Percentiles rank a stretch among this genome's conserved stretches.
Evolutionary conservation across 140 eudicot species (phyloP).

Genomic region (Flaveria floridana): DNA sequence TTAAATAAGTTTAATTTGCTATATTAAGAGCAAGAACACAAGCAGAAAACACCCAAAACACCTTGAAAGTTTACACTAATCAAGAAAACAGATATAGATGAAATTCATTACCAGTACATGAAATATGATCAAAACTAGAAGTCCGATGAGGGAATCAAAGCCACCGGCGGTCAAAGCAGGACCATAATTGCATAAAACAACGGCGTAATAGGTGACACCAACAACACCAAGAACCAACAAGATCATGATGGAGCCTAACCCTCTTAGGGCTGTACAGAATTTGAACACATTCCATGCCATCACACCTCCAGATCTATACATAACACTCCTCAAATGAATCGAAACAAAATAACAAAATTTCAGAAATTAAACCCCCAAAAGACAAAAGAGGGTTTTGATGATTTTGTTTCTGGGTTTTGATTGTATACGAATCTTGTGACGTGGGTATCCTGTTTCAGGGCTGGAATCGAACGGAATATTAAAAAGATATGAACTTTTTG

Average conservation of each 20-base stretch:
- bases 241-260: conserved; percentile 95
- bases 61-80: background rate
- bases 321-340: conserved; percentile 26
- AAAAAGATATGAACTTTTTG: too few relatives aligned
- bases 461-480: too few relatives aligned
- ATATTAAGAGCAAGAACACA: conserved; percentile 2
- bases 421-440: conserved; percentile 25
- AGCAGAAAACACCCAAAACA: too few relatives aligned
- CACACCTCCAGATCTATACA: conserved; percentile 92
- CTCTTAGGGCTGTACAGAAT: conserved; percentile 83
- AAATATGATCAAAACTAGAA: conserved; percentile 57
- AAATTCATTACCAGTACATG: conserved; percentile 58
- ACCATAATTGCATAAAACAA: conserved; percentile 71
- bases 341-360: background rate
- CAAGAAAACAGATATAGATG: background rate
- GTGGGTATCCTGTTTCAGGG: conserved; percentile 12
- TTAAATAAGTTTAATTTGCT: conserved; percentile 15
- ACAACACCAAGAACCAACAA: conserved; percentile 82
- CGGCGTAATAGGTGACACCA: conserved; percentile 88
- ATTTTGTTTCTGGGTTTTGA: conserved; percentile 26
- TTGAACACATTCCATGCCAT: conserved; percentile 99
- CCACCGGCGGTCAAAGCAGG: conserved; percentile 73
- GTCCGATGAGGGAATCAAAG: conserved; percentile 57
- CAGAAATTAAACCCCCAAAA: conserved; percentile 6
- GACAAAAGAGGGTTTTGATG: conserved; percentile 10